phyloP scores from a whole-genome alignment of 306 rosid species.

The Glycyrrhiza uralensis region DNA sequence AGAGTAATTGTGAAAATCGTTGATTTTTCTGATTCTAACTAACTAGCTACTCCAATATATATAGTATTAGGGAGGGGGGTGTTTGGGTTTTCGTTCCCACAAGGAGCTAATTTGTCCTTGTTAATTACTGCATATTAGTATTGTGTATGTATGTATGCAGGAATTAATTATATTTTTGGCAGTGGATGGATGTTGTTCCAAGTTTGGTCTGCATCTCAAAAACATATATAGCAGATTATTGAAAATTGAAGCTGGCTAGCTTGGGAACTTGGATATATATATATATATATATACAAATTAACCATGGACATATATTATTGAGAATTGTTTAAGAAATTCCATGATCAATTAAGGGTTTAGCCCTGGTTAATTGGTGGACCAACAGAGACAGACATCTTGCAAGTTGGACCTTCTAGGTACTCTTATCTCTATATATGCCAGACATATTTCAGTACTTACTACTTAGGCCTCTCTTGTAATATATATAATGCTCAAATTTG shows the following conservation, averaged over 20 bases:
- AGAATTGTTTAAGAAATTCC: slow-evolving; percentile 20
- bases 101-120: neutral
- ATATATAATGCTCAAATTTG: slow-evolving; percentile 21
- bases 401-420: slow-evolving; percentile 34
- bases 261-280: slow-evolving; percentile 27
- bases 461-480: slow-evolving; percentile 2
- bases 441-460: slow-evolving; percentile 17
- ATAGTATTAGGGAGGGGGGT: neutral
- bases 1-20: neutral
- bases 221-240: slow-evolving; percentile 24
- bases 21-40: neutral
- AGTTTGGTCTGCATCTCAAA: slow-evolving; percentile 30
- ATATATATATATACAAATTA: too few species aligned
- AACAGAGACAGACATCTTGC: slow-evolving; percentile 29
- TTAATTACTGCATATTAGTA: neutral
- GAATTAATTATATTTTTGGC: neutral
- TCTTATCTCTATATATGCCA: slow-evolving; percentile 12
- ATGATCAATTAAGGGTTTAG: slow-evolving; percentile 26
- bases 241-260: slow-evolving; percentile 40
- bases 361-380: slow-evolving; percentile 55
- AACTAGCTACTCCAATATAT: neutral
- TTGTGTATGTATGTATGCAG: neutral
- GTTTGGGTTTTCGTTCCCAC: slow-evolving; percentile 12
- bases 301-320: neutral
- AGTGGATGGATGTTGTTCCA: neutral